Evolutionary conservation across 2,329 filamentous ascomycete species (phyloP), one percentile per base, ranked within the genome.

Genomic region (Monilinia polystroma): DNA sequence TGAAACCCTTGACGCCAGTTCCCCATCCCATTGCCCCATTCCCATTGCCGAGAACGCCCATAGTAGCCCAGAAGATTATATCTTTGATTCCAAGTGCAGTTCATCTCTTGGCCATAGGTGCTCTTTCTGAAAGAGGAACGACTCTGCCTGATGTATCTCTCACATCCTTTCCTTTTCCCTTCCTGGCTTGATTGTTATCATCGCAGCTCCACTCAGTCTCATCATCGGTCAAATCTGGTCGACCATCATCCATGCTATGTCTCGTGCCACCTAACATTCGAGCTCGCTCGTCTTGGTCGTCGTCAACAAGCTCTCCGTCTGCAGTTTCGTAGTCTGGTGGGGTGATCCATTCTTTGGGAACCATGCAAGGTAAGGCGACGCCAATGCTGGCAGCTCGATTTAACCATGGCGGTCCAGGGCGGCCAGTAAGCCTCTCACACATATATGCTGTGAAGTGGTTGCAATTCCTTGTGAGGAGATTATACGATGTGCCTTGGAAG

Each of bases 361-460:
- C 91, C 26, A 96, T 84, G 76, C 92, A 96, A 18, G 92, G 92
- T 47, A 96, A 78, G 16, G 90, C 90, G 63, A 93, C 84, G 51
- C 92, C 92, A 70, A 96, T 91, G 72, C 85, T 89, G n/a, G 92
- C 92, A 1, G 92, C 92, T 66, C 92, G 85, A 75, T 96, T 96
- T 64, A 96, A 80, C 90, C 91, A 96, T 23, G 78, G 79, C 0
- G 92, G 92, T 0, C 90, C 90, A 0, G 87, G 80, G 56, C 85
- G 84, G 7, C 88, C 86, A 2, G 90, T 94, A 65, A 96, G 82
- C 71, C 85, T 85, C 76, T 89, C 82, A 78, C 90, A 93, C 23
- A 96, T 83, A 73, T 90, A 87, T 26, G 87, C 87, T 2, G 91
- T 94, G 76, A 96, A 96, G 77, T 96, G 92, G 77, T 96, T 96